Base-by-base conservation (phyloP, 2,329 filamentous ascomycete genomes). In the Didymella glomerata region DNA sequence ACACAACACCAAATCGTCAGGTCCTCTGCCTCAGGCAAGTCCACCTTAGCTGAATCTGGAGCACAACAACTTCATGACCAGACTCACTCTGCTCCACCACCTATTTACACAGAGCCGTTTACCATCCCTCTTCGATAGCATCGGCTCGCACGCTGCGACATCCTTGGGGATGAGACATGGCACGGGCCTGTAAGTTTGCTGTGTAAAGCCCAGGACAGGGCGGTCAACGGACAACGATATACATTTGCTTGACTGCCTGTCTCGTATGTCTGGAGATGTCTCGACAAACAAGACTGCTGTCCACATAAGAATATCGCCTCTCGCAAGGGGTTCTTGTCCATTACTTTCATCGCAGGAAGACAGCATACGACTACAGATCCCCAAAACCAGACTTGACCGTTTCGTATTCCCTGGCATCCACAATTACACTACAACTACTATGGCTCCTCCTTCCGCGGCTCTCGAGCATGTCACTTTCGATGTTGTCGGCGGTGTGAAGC, bases 181-280 rank as follows among this genome's bases (percentile, higher is more conserved):
- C 30, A 49, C 45, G 24, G 40, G 25, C 38, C 49, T 16, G 5
- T 7, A 48, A 20, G 55, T 54, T 54, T 58, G 45, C 49, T 49
- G 16, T 24, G 7, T 22, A 46, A n/a, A 18, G 44, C 44, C 45
- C 11, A 49, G 49, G 45, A 54, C 45, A 27, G 55, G 18, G 14
- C 45, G 5, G 24, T 22, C 45, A 24, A 49, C 16, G 30, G 25
- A 38, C 28, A 49, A n/a, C 18, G 41, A 25, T 22, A 25, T 42
- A 36, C 36, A n/a, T 20, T 5, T 32, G 30, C 32, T 49, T 13
- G 32, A 36, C 16, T 18, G 18, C 14, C n/a, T 49, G 38, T 58
- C 45, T 58, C 34, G 4, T 16, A 40, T 11, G 22, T 44, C 36
- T 36, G 27, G 22, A 28, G 20, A 11, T 44, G n/a, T 51, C 47